These are phyloP conservation scores for Mycosphaerelloides madeirae DNA, from an alignment of 2,329 filamentous ascomycete species.

Conservation along the genomic window DNA sequence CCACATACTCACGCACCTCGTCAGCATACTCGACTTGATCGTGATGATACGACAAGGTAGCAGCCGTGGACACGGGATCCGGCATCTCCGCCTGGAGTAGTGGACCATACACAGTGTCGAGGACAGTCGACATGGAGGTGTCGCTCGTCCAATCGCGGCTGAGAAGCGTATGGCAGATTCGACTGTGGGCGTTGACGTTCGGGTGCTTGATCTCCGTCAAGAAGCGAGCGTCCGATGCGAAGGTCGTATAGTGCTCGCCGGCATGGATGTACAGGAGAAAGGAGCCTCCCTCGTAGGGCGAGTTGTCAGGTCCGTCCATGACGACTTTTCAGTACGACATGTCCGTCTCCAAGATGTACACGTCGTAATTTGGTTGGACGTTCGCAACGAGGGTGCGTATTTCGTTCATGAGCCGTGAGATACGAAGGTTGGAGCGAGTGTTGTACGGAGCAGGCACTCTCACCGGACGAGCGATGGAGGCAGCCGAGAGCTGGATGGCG, in stretches of 20 bases:
- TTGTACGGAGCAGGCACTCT: neutral
- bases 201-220: conserved; percentile 37
- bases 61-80: conserved; percentile 31
- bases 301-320: conserved; percentile 32
- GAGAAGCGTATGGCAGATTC: conserved; percentile 34
- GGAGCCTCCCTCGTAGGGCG: conserved; percentile 30
- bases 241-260: conserved; percentile 34
- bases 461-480: neutral
- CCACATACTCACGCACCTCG: conserved; percentile 26
- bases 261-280: conserved; percentile 38
- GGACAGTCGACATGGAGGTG: conserved; percentile 30
- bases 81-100: conserved; percentile 32
- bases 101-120: conserved; percentile 34
- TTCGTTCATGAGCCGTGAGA: conserved; percentile 30
- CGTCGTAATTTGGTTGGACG: conserved; percentile 33
- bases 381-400: conserved; percentile 31
- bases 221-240: conserved; percentile 34
- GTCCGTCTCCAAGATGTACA: conserved; percentile 38
- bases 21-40: conserved; percentile 33
- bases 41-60: conserved; percentile 32
- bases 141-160: conserved; percentile 36
- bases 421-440: conserved; percentile 23
- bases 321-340: conserved; percentile 40
- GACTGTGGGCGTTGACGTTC: conserved; percentile 36
- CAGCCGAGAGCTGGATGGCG: conserved; percentile 26